These are phyloP conservation scores for Dactylorhiza incarnata DNA, from an alignment of 106 monocot genomes.

Conservation along the genomic window DNA sequence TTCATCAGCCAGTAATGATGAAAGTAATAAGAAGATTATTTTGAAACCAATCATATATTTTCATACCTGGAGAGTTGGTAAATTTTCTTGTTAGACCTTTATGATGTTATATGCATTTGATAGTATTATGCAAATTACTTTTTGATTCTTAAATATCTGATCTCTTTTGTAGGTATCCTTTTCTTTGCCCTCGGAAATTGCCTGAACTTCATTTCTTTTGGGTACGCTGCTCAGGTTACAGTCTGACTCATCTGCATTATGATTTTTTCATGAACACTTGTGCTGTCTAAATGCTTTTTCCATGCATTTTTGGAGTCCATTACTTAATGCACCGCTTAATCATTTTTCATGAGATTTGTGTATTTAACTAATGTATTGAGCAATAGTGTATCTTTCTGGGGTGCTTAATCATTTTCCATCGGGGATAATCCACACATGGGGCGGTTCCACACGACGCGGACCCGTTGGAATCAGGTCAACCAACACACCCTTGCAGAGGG, in stretches of 20 bases:
- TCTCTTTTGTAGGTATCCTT: constrained; percentile 53
- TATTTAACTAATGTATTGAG: not conserved
- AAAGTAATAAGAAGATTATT: constrained; percentile 42
- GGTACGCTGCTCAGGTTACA: constrained; percentile 92
- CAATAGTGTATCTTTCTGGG: not conserved
- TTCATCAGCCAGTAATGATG: constrained; percentile 37
- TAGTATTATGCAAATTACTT: not conserved
- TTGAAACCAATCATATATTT: constrained; percentile 81
- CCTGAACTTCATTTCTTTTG: constrained; percentile 94
- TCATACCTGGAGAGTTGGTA: constrained; percentile 93
- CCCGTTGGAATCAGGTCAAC: too few relatives aligned
- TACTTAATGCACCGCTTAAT: not conserved
- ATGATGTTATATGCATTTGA: not conserved
- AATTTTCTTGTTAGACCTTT: not conserved
- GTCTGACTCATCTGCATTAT: not conserved
- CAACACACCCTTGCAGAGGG: too few relatives aligned
- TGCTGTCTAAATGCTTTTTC: not conserved
- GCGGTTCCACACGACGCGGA: too few relatives aligned
- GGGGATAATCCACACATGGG: too few relatives aligned
- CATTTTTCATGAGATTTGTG: not conserved
- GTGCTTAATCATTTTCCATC: too few relatives aligned
- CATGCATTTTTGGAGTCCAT: not conserved
- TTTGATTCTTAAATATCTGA: not conserved
- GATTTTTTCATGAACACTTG: not conserved
- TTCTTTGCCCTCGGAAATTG: constrained; percentile 86